A percentile compares a stretch with the other conserved stretches of the same genome.
Evolutionary conservation across 2,329 filamentous ascomycete species (phyloP).

Genomic region (Fusarium palustre): DNA sequence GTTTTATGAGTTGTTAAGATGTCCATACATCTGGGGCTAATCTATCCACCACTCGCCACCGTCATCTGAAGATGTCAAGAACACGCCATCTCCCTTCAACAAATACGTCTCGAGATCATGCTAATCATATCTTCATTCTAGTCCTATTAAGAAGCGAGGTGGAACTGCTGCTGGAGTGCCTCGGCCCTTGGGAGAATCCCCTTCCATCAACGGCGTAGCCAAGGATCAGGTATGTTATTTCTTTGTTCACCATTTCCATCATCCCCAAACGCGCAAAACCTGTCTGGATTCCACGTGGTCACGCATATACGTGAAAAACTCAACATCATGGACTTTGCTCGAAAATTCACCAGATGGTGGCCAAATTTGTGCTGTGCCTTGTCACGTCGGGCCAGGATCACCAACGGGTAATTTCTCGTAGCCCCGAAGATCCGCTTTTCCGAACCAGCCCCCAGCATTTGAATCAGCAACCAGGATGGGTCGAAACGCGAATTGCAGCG

Average conservation of each 20-base stretch:
- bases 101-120: not conserved
- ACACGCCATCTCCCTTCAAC: not conserved
- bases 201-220: conserved; percentile 66
- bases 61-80: conserved; percentile 1
- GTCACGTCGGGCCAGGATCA: conserved; percentile 27
- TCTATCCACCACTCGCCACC: conserved; percentile 1
- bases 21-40: conserved; percentile 22
- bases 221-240: conserved; percentile 62
- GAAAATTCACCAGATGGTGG: conserved; percentile 31
- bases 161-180: conserved; percentile 76
- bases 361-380: conserved; percentile 32
- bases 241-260: not conserved
- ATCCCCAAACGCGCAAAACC: not conserved
- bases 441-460: conserved; percentile 39
- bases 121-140: conserved; percentile 55
- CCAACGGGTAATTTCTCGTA: conserved; percentile 44
- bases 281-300: not conserved
- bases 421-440: conserved; percentile 47
- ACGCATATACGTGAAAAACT: not conserved
- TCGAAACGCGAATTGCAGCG: conserved; percentile 37
- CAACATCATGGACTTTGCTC: conserved; percentile 11
- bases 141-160: conserved; percentile 78
- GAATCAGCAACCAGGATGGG: conserved; percentile 26
- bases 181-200: conserved; percentile 72
- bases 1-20: conserved; percentile 31